These are phyloP conservation scores for Melanogaster broomeanus DNA, from an alignment of 768 basidiomycete genomes.

Conservation along the genomic window DNA sequence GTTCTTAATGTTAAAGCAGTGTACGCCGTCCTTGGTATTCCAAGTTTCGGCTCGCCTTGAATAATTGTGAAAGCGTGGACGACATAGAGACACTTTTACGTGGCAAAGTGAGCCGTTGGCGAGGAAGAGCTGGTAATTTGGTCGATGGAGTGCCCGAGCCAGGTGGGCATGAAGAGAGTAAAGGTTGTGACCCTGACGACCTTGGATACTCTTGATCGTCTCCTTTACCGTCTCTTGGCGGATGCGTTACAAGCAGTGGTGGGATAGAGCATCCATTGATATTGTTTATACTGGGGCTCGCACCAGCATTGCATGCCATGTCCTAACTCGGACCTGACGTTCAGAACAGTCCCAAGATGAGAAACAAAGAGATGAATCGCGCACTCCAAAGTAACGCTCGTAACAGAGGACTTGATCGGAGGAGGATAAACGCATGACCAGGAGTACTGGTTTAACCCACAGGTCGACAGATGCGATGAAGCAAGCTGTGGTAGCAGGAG, in stretches of 20 bases:
- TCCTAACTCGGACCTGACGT: too few relatives aligned
- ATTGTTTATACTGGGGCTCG: too few relatives aligned
- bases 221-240: not conserved
- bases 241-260: not conserved
- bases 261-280: too few relatives aligned
- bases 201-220: not conserved
- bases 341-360: too few relatives aligned
- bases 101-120: constrained; percentile 50
- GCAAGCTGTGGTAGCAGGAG: too few relatives aligned
- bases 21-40: constrained; percentile 55
- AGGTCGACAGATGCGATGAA: too few relatives aligned
- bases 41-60: constrained; percentile 52
- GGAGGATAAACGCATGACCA: too few relatives aligned
- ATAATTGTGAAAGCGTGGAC: constrained; percentile 42
- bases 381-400: too few relatives aligned
- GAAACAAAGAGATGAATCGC: too few relatives aligned
- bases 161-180: not conserved
- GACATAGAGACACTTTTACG: constrained; percentile 49
- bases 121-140: constrained; percentile 34
- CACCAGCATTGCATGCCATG: too few relatives aligned
- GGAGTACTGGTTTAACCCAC: too few relatives aligned
- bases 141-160: constrained; percentile 1
- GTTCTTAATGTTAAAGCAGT: constrained; percentile 29
- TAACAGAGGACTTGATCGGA: too few relatives aligned
- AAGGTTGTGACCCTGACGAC: constrained; percentile 1